Evolutionary conservation across 2,329 filamentous ascomycete genomes (phyloP).

Genomic region (Ceratocystis cubensis): DNA sequence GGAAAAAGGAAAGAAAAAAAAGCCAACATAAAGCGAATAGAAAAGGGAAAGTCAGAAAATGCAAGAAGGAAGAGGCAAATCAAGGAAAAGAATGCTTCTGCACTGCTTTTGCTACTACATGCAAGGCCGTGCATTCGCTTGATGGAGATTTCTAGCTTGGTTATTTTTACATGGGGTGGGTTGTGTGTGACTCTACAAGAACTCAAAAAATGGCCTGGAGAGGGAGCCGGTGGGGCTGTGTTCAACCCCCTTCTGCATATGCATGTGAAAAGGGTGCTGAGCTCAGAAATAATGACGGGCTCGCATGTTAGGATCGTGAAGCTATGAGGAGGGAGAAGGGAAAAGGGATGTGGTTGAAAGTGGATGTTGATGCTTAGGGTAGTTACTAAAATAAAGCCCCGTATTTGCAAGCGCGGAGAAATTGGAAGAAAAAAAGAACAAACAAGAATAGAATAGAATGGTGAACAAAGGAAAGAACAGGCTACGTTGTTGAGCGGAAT

Average conservation of each 20-base stretch:
- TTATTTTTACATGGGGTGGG: too few relatives aligned
- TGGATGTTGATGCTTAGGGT: background rate
- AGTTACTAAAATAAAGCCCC: background rate
- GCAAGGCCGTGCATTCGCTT: too few relatives aligned
- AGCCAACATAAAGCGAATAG: too few relatives aligned
- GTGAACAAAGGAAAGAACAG: background rate
- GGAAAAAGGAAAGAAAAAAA: too few relatives aligned
- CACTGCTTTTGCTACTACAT: too few relatives aligned
- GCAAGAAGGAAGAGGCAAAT: background rate
- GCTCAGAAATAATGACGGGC: background rate
- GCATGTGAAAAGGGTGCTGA: background rate
- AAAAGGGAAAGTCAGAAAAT: too few relatives aligned
- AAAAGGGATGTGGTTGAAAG: background rate
- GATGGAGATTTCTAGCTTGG: too few relatives aligned
- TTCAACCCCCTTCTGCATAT: background rate
- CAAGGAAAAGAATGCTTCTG: too few relatives aligned
- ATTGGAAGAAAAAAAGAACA: background rate
- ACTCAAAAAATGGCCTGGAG: background rate
- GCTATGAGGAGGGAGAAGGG: background rate
- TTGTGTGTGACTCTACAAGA: background rate
- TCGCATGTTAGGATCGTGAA: background rate
- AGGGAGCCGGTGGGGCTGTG: slow-evolving; percentile 6
- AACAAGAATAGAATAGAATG: background rate
- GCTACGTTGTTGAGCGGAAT: background rate
- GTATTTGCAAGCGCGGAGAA: background rate